These are phyloP conservation scores for Tirmania nivea DNA, from an alignment of 495 filamentous ascomycete species.

Conservation along the genomic window DNA sequence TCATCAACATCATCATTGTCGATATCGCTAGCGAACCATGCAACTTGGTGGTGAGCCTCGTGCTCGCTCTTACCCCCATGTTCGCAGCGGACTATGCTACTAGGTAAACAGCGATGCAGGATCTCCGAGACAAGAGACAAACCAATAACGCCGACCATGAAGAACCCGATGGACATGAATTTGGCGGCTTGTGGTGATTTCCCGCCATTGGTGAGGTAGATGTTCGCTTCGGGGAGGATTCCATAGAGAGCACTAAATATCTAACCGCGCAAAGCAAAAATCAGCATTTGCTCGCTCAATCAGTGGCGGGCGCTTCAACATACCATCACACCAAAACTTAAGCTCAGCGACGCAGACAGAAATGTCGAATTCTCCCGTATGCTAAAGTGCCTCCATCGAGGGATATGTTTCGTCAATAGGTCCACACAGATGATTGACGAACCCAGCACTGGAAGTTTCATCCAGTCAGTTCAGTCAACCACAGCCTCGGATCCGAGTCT, in stretches of 20 bases:
- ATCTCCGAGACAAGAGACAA: conserved; percentile 63
- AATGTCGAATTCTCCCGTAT: conserved; percentile 80
- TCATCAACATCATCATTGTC: conserved; percentile 6
- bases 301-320: conserved; percentile 9
- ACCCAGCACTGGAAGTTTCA: conserved; percentile 32
- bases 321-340: conserved; percentile 98
- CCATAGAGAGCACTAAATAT: conserved; percentile 84
- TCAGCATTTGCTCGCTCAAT: conserved; percentile 2
- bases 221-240: conserved; percentile 71
- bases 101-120: conserved; percentile 66
- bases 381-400: conserved; percentile 51
- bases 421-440: conserved; percentile 77
- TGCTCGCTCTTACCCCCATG: conserved; percentile 25
- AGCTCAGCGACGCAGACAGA: conserved; percentile 64
- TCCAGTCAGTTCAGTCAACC: background rate
- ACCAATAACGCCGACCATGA: conserved; percentile 59
- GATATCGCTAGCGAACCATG: background rate
- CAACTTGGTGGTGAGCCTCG: conserved; percentile 7
- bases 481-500: too few relatives aligned
- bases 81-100: conserved; percentile 84
- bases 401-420: conserved; percentile 45
- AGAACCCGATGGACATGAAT: conserved; percentile 52
- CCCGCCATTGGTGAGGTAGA: conserved; percentile 47
- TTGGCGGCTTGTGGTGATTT: conserved; percentile 43
- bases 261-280: conserved; percentile 25